Base-by-base conservation (phyloP, 768 basidiomycete genomes). In the Kwoniella sp. region DNA sequence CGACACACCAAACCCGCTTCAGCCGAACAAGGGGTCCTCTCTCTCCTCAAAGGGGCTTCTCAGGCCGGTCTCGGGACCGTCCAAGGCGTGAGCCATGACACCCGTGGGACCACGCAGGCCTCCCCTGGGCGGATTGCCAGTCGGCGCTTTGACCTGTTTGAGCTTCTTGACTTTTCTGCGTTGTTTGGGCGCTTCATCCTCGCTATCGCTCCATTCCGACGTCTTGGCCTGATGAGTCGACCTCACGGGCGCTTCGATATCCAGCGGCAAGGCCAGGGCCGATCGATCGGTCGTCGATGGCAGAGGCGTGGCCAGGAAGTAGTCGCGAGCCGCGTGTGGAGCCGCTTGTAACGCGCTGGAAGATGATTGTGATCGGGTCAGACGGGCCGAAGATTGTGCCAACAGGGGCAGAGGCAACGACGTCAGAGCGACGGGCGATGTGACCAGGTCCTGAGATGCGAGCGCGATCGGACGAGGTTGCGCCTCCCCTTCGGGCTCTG, bases 1-100 rank as follows among this genome's bases (percentile, higher is more conserved):
- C n/a, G n/a, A n/a, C n/a, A n/a, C n/a, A n/a, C n/a, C n/a, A n/a
- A n/a, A n/a, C n/a, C n/a, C n/a, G n/a, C n/a, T 22, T 38, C 37
- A 52, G 6, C 27, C 22, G 37, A 55, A 55, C 11, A 33, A 34
- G 23, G 41, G 39, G 26, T 46, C 57, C 7, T 42, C 53, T 36
- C 59, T 65, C 52, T 65, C 63, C 41, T 65, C 63, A 43, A 65
- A 65, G 2, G 63, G 63, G 50, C 60, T 62, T 23, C 60, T 39
- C 39, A 65, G 41, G 3, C 47, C 63, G 5, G n/a, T n/a, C n/a
- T n/a, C n/a, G n/a, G n/a, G n/a, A n/a, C n/a, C n/a, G n/a, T n/a
- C n/a, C n/a, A n/a, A n/a, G n/a, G n/a, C n/a, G n/a, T n/a, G n/a
- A n/a, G n/a, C n/a, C n/a, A n/a, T n/a, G n/a, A n/a, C n/a, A n/a